Percentiles rank a stretch among this genome's conserved stretches.
Conservation (phyloP, 2,329 filamentous ascomycete genomes). For the Colletotrichum zoysiae region DNA sequence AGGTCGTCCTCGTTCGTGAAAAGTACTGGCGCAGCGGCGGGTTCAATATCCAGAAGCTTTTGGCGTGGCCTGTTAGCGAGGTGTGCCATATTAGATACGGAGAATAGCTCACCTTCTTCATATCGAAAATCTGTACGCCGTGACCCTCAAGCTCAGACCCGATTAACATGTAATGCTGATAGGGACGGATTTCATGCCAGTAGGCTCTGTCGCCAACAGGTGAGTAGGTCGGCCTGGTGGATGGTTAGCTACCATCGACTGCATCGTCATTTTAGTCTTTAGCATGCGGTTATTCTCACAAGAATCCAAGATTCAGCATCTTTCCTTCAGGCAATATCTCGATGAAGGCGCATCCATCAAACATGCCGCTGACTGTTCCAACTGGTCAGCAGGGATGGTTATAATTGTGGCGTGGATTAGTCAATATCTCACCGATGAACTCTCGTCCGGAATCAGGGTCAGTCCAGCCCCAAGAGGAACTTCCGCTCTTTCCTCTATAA, state of each 20-base stretch:
- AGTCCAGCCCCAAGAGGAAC: constrained; percentile 58
- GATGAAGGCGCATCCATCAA: constrained; percentile 59
- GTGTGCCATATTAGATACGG: background rate
- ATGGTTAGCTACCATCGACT: background rate
- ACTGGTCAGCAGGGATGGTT: background rate
- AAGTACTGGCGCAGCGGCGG: constrained; percentile 48
- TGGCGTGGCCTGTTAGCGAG: background rate
- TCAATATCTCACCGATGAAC: constrained; percentile 29
- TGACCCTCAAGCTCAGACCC: constrained; percentile 59
- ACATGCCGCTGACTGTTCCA: constrained; percentile 44
- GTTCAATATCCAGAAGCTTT: constrained; percentile 56
- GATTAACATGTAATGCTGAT: constrained; percentile 51
- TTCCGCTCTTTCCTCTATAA: constrained; percentile 45
- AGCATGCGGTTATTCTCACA: constrained; percentile 45
- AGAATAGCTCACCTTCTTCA: constrained; percentile 56
- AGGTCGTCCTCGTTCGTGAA: constrained; percentile 49
- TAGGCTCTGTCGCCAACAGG: constrained; percentile 39
- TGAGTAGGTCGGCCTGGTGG: constrained; percentile 38
- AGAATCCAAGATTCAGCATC: constrained; percentile 58
- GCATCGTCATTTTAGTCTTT: background rate
- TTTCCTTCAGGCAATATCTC: constrained; percentile 57
- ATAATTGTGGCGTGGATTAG: no score
- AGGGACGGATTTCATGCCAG: constrained; percentile 54
- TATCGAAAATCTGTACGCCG: constrained; percentile 72
- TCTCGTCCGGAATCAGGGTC: constrained; percentile 52